Conservation (phyloP, 345 rosid species). For the Acer yangbiense region DNA sequence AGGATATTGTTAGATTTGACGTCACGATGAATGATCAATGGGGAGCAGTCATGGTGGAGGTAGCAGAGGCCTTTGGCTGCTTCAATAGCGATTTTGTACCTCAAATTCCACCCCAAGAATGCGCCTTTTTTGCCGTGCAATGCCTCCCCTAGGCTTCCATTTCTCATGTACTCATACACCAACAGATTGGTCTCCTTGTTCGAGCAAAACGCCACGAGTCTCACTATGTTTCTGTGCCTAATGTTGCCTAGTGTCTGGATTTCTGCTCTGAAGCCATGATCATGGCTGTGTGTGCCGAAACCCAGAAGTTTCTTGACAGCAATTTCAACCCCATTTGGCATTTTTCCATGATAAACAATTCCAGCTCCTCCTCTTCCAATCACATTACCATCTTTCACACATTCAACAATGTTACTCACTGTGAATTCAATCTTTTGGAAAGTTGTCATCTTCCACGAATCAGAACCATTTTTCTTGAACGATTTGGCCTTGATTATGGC, state of each 20-base stretch:
- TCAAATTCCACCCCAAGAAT: constrained; percentile 54
- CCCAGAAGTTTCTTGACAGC: constrained; percentile 66
- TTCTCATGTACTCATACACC: constrained; percentile 68
- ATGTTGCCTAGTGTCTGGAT: constrained; percentile 69
- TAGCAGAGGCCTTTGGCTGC: constrained; percentile 79
- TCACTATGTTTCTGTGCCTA: constrained; percentile 71
- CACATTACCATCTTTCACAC: constrained; percentile 62
- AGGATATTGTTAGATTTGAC: constrained; percentile 78
- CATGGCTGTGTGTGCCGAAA: constrained; percentile 45
- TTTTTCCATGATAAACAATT: constrained; percentile 58
- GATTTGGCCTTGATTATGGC: constrained; percentile 55
- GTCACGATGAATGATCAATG: constrained; percentile 64
- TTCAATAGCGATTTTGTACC: constrained; percentile 65
- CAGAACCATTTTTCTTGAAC: constrained; percentile 31
- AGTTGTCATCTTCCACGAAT: constrained; percentile 64
- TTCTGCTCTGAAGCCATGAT: constrained; percentile 64
- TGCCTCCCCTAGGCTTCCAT: constrained; percentile 72
- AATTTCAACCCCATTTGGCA: constrained; percentile 61
- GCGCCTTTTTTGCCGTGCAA: constrained; percentile 63
- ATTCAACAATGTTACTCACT: constrained; percentile 50
- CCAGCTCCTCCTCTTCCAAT: constrained; percentile 83
- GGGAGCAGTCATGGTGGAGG: constrained; percentile 77
- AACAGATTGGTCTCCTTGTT: constrained; percentile 63
- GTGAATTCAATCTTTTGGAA: constrained; percentile 68
- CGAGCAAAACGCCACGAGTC: constrained; percentile 64